Base-by-base conservation (phyloP, 306 rosid species). In the Coriaria nepalensis region DNA sequence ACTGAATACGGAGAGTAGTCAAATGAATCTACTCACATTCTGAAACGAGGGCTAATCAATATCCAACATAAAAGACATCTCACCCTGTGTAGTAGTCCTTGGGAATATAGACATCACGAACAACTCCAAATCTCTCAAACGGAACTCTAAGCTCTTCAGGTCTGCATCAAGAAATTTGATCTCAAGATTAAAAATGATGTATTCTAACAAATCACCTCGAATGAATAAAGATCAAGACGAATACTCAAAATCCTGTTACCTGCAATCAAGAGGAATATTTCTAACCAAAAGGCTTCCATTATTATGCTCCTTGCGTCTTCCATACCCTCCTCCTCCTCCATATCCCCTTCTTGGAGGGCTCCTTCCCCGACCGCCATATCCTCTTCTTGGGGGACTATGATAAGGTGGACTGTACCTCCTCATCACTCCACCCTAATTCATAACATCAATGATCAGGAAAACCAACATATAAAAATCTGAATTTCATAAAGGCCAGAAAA, bases 41-140 rank as follows among this genome's bases (percentile, higher is more conserved):
- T 49, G 41, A 37, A 15, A 20, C 3, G 1, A 20, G 0, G 33
- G 45, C 13, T 14, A 20, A 33, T 34, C 13, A 6, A 50, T 8
- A 32, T 33, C 37, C 35, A 33, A 33, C n/a, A 33, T 14, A 10
- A 55, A 32, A 7, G 8, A 32, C 35, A 43, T 53, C 90, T 78
- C 59, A 92, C 98, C 96, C 96, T 50, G 98, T 45, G 65, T 92
- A 82, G 72, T 77, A 92, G 66, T 92, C 96, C 80, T 82, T 85
- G 0, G 98, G 98, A 12, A 92, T 78, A 68, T 92, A 92, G 42
- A 92, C 96, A 53, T 92, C 98, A 33, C 98, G 77, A 52, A 92
- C 98, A 13, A 78, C 68, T 45, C 98, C 98, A 35, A 82, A 92
- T 49, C 96, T 83, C 70, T 92, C 98, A 51, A 92, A 92, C 0